Base-by-base conservation (phyloP, 805 yeast species). In the Candida coquimbonensis region DNA sequence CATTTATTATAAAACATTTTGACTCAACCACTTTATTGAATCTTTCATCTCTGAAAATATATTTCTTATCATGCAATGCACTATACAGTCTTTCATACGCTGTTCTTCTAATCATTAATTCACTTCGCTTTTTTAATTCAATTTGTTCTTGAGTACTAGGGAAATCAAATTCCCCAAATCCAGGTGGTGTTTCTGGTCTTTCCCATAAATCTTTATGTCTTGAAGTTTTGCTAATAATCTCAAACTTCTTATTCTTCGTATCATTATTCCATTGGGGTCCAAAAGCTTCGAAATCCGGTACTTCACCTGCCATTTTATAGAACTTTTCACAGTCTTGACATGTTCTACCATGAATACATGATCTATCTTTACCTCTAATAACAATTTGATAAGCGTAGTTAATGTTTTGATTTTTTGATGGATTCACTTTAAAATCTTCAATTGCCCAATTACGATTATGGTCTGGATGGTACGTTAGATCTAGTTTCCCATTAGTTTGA, bases 151-250 rank as follows among this genome's bases (percentile, higher is more conserved):
- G 84, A 0, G 83, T 75, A 6, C 63, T 64, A 0, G 86, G 83
- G 50, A 81, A 79, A 43, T 78, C 85, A 24, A 79, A 66, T 36
- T 78, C 61, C 50, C 77, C 80, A 60, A 72, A 78, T 1, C 84
- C 84, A 0, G 80, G 80, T 2, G 84, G 85, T 2, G 77, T 67
- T 4, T 66, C 65, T 0, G 70, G 69, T 38, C 72, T 59, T 7
- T 53, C 57, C 60, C 61, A 59, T 17, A 54, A 52, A 17, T 52
- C 50, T 25, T 52, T 42, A 45, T 57, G 63, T 50, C 58, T 51
- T 14, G 63, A 59, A 19, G 53, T 50, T 7, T 44, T 46, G 16
- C 51, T 45, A 9, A 57, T 51, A 21, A 59, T 43, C 17, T 56
- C 53, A 41, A 52, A 50, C 6, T 39, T 41, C 17, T 40, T 37